Base-by-base conservation (phyloP, 768 basidiomycete genomes). In the Daedaleopsis sinensis region DNA sequence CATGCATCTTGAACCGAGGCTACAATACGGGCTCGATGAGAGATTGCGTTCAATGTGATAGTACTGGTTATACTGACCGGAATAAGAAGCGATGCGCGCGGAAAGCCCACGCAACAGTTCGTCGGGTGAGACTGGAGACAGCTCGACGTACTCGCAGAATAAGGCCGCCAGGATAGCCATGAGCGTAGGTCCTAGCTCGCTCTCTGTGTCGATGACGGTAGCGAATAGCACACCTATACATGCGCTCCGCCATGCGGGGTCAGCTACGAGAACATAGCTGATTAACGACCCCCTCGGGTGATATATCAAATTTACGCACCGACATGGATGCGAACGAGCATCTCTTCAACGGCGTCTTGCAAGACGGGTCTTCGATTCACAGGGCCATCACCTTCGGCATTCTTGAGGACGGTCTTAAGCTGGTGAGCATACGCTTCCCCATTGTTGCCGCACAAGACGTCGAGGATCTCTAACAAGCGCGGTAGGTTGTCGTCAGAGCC, bases 1-100 rank as follows among this genome's bases (percentile, higher is more conserved):
- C 84, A 85, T 5, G 85, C 85, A 59, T 94, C 92, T 69, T 90
- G 89, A 9, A 93, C 83, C 32, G 87, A 77, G 37, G 82, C 91
- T 93, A 62, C 23, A 16, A 49, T 21, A 51, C n/a, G 49, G 3
- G 5, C 27, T 9, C 1, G 7, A 23, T 24, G 4, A n/a, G 15
- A 15, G 18, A 18, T 39, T 12, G 12, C 2, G 4, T 9, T 13
- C 18, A 6, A 42, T 7, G 46, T 27, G 55, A 58, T 46, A 52
- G 23, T 15, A 55, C 52, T 0, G 23, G 1, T 23, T 24, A 49
- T 46, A 72, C 83, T 68, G 64, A 87, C 88, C 69, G 52, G 78
- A 67, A 65, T 79, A 81, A 2, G 67, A 68, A 15, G 65, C 58
- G 10, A 90, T 64, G 49, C 80, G 76, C 4, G 55, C 58, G 16